These are phyloP conservation scores for Neopestalotiopsis clavispora DNA, from an alignment of 2,329 filamentous ascomycete genomes.

Conservation along the genomic window DNA sequence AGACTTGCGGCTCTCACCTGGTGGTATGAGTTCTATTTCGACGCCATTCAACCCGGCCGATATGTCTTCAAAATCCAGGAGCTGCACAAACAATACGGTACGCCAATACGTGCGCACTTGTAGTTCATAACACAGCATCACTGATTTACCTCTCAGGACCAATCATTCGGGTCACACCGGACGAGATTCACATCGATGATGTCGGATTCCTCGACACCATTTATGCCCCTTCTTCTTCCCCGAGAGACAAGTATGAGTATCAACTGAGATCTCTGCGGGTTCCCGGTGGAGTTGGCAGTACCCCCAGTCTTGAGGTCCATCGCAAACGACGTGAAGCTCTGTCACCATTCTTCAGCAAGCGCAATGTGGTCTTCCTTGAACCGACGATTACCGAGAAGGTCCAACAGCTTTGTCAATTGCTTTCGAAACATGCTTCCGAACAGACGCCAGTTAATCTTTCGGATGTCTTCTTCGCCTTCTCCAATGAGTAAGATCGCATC, in stretches of 20 bases:
- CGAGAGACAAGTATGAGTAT: conserved; percentile 10
- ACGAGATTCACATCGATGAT: conserved; percentile 38
- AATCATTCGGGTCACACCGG: conserved; percentile 38
- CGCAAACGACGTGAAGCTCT: conserved; percentile 24
- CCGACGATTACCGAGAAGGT: conserved; percentile 1
- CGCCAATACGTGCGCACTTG: conserved; percentile 22
- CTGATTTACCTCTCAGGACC: conserved; percentile 24
- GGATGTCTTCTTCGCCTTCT: conserved; percentile 29
- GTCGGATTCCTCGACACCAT: conserved; percentile 33
- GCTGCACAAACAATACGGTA: conserved; percentile 31
- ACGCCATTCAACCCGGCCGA: conserved; percentile 24
- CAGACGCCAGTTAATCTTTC: conserved; percentile 26
- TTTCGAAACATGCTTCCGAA: not conserved
- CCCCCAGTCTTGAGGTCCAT: conserved; percentile 19
- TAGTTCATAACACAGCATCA: not conserved
- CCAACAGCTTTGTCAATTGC: conserved; percentile 3
- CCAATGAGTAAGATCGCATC: conserved; percentile 27
- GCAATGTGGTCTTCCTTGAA: not conserved
- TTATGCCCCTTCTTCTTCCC: conserved; percentile 21
- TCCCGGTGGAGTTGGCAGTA: conserved; percentile 26
- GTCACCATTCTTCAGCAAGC: conserved; percentile 31
- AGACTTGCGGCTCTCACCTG: conserved; percentile 29
- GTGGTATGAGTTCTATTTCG: conserved; percentile 31
- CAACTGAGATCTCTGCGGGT: conserved; percentile 8
- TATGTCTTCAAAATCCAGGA: conserved; percentile 28